Conservation (phyloP, 2,329 filamentous ascomycete species). For the Aureobasidium sp. region DNA sequence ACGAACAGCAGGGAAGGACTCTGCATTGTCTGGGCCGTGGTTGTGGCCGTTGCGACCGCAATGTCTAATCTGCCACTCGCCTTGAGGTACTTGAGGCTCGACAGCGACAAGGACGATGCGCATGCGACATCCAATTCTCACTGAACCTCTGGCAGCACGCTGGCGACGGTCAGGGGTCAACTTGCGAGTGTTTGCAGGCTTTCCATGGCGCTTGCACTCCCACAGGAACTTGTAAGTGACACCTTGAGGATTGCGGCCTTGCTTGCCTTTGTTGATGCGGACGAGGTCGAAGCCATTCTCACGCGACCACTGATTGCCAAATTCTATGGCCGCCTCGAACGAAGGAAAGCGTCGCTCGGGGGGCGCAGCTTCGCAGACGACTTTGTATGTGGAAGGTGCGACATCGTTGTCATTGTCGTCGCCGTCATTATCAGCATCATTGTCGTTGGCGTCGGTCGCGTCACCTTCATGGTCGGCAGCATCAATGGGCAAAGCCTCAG, state of each 20-base stretch:
- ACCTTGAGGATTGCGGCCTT: slow-evolving; percentile 11
- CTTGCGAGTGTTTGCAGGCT: slow-evolving; percentile 12
- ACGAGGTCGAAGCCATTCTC: slow-evolving; percentile 13
- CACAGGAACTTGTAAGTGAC: slow-evolving; percentile 15
- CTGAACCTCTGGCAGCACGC: not conserved
- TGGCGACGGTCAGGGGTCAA: slow-evolving; percentile 2
- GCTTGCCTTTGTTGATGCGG: slow-evolving; percentile 15
- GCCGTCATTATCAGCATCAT: not conserved
- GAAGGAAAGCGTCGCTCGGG: slow-evolving; percentile 9
- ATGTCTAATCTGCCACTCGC: slow-evolving; percentile 14
- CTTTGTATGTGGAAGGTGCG: not conserved
- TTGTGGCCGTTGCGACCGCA: slow-evolving; percentile 14
- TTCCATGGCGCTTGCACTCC: slow-evolving; percentile 15
- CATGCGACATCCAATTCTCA: slow-evolving; percentile 13
- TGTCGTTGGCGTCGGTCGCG: not conserved
- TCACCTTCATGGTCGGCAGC: not conserved
- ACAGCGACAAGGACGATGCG: slow-evolving; percentile 9
- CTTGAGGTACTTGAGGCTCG: slow-evolving; percentile 5
- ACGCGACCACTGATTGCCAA: slow-evolving; percentile 11
- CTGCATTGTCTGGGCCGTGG: slow-evolving; percentile 7
- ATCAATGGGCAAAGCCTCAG: not conserved
- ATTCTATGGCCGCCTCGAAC: slow-evolving; percentile 12
- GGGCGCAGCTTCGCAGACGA: slow-evolving; percentile 9
- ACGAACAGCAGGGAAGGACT: slow-evolving; percentile 4
- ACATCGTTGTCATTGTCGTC: not conserved